These are phyloP conservation scores for Xylariales sp. DNA, from an alignment of 2,329 filamentous ascomycete species.

Conservation along the genomic window DNA sequence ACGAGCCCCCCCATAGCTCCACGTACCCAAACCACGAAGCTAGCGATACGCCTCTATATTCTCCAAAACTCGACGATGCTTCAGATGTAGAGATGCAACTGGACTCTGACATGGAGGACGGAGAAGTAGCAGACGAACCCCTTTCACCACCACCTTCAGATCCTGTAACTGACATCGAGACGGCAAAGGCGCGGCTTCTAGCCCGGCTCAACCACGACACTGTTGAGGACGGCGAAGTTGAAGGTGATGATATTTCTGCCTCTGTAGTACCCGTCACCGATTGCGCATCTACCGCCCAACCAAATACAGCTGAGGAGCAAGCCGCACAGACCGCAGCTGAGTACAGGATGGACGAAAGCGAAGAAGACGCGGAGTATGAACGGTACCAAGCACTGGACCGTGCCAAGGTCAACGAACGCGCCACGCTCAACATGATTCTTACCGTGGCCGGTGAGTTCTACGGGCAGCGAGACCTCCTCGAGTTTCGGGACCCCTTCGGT, in stretches of 20 bases:
- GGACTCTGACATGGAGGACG: constrained; percentile 52
- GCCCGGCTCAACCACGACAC: constrained; percentile 54
- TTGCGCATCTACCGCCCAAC: neutral
- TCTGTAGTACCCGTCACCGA: neutral
- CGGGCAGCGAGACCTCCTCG: constrained; percentile 86
- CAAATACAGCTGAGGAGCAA: neutral
- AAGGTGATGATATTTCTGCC: neutral
- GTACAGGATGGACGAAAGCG: constrained; percentile 12
- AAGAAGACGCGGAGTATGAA: constrained; percentile 47
- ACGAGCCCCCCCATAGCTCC: neutral
- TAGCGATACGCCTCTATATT: constrained; percentile 55
- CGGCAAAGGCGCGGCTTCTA: constrained; percentile 62
- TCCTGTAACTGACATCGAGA: constrained; percentile 55
- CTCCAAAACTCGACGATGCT: constrained; percentile 52
- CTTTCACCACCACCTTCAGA: constrained; percentile 35
- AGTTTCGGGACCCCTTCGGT: constrained; percentile 74
- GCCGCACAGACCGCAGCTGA: neutral
- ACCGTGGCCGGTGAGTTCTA: constrained; percentile 89
- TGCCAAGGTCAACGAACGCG: constrained; percentile 65
- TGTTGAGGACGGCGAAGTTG: neutral
- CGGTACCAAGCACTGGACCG: constrained; percentile 43
- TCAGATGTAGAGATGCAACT: constrained; percentile 51
- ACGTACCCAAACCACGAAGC: constrained; percentile 41
- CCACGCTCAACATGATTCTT: constrained; percentile 92
- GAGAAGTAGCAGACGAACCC: constrained; percentile 52